Evolutionary conservation across 768 basidiomycete genomes (phyloP).

Genomic region (Tulasnella sp.): DNA sequence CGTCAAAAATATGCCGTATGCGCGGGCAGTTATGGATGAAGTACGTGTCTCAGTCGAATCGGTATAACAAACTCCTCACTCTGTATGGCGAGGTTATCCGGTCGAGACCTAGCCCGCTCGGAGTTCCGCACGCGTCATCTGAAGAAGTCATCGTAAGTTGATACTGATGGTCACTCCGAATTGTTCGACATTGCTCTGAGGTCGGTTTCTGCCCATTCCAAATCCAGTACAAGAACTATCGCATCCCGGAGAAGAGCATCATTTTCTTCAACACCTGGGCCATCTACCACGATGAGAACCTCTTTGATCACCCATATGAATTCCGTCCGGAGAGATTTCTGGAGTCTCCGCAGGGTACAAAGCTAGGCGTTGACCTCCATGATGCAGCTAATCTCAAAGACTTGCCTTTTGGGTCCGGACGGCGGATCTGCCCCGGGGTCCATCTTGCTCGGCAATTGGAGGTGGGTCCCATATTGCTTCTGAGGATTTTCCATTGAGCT

Average conservation of each 20-base stretch:
- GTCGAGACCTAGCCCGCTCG: conserved; percentile 24
- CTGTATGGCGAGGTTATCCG: background rate
- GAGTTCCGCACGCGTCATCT: conserved; percentile 27
- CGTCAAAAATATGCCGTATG: conserved; percentile 18
- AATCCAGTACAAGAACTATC: conserved; percentile 29
- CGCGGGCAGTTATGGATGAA: conserved; percentile 17
- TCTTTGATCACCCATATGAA: conserved; percentile 44
- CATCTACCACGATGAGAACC: conserved; percentile 32
- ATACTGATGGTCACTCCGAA: background rate
- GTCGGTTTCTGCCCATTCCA: background rate
- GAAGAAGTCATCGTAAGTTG: conserved; percentile 23
- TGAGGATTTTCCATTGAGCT: conserved; percentile 29
- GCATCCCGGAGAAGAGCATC: conserved; percentile 32
- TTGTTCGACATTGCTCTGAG: background rate
- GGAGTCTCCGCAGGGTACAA: conserved; percentile 7
- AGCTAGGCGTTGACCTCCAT: background rate
- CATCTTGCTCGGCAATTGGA: background rate
- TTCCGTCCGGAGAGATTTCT: conserved; percentile 52
- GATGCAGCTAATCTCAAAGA: background rate
- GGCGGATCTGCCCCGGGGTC: background rate
- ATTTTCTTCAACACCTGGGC: conserved; percentile 35
- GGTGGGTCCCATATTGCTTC: background rate
- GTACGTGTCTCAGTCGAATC: background rate
- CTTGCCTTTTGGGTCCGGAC: background rate
- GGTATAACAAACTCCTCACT: background rate